These are phyloP conservation scores for Hansfordia pulvinata DNA, from an alignment of 2,329 filamentous ascomycete genomes.

Conservation along the genomic window DNA sequence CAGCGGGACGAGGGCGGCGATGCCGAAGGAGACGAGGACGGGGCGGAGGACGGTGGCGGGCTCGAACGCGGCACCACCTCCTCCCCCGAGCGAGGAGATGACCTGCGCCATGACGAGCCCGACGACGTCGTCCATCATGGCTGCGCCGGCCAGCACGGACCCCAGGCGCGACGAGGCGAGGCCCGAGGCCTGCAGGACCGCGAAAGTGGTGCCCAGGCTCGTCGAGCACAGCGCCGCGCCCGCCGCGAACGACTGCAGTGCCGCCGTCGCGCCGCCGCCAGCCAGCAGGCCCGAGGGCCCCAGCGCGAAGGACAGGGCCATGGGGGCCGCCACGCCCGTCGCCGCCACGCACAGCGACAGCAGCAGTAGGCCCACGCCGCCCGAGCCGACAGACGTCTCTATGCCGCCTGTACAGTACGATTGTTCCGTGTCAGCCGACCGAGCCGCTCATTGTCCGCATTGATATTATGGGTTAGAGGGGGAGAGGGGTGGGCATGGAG, in stretches of 20 bases:
- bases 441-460: too few species aligned
- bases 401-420: too few species aligned
- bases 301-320: constrained; percentile 52
- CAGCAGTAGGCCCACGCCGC: too few species aligned
- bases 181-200: constrained; percentile 35
- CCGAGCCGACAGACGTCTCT: too few species aligned
- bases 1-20: constrained; percentile 32
- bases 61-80: constrained; percentile 6
- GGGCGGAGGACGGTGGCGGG: constrained; percentile 27
- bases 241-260: constrained; percentile 57
- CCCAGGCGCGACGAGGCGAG: constrained; percentile 32
- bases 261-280: constrained; percentile 31
- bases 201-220: constrained; percentile 58
- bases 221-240: constrained; percentile 65
- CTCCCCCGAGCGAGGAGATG: constrained; percentile 38
- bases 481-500: constrained; percentile 48
- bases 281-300: constrained; percentile 29
- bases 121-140: constrained; percentile 73
- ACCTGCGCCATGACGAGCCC: constrained; percentile 67
- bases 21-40: constrained; percentile 32
- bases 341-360: constrained; percentile 49
- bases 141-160: constrained; percentile 55
- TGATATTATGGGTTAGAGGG: too few species aligned
- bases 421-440: too few species aligned
- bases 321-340: constrained; percentile 51